phyloP scores from a whole-genome alignment of 805 yeast species.

The Candida nitratophila region DNA sequence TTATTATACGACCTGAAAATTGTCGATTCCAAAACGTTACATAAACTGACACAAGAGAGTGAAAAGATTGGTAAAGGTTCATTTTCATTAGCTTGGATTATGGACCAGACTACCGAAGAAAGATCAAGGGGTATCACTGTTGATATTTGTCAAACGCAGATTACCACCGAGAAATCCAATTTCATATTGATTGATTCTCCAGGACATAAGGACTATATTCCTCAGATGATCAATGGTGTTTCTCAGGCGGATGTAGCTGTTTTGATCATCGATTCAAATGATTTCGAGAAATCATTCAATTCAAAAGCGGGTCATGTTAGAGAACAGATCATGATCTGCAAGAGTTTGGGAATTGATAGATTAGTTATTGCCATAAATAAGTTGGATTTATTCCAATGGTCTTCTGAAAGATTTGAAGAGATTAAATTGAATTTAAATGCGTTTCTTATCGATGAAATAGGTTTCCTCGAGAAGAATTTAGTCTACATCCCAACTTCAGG shows the following conservation, averaged over 20 bases:
- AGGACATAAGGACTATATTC: slow-evolving; percentile 77
- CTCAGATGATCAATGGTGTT: slow-evolving; percentile 81
- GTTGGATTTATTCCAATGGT: slow-evolving; percentile 59
- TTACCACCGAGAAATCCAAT: slow-evolving; percentile 46
- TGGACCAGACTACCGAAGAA: slow-evolving; percentile 78
- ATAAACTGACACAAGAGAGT: slow-evolving; percentile 57
- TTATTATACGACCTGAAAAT: slow-evolving; percentile 60
- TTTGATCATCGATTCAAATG: slow-evolving; percentile 66
- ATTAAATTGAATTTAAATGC: slow-evolving; percentile 42
- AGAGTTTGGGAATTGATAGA: slow-evolving; percentile 56
- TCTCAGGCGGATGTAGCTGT: slow-evolving; percentile 73
- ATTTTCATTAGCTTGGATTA: slow-evolving; percentile 78
- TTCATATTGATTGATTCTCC: slow-evolving; percentile 81
- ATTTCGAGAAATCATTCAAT: slow-evolving; percentile 63
- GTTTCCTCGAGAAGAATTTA: slow-evolving; percentile 34
- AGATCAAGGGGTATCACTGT: slow-evolving; percentile 72
- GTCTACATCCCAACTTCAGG: slow-evolving; percentile 66
- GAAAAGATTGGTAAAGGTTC: slow-evolving; percentile 67
- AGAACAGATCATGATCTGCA: slow-evolving; percentile 67
- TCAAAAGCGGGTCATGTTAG: slow-evolving; percentile 63
- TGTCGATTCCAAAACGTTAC: slow-evolving; percentile 56
- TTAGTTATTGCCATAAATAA: slow-evolving; percentile 64
- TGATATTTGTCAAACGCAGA: slow-evolving; percentile 63
- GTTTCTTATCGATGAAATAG: slow-evolving; percentile 47
- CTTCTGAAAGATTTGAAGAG: slow-evolving; percentile 41